Percentiles rank a stretch among this genome's conserved stretches.
These are phyloP conservation scores for Hymenotorrendiella dingleyae DNA, from an alignment of 2,329 filamentous ascomycete genomes.

Conservation along the genomic window DNA sequence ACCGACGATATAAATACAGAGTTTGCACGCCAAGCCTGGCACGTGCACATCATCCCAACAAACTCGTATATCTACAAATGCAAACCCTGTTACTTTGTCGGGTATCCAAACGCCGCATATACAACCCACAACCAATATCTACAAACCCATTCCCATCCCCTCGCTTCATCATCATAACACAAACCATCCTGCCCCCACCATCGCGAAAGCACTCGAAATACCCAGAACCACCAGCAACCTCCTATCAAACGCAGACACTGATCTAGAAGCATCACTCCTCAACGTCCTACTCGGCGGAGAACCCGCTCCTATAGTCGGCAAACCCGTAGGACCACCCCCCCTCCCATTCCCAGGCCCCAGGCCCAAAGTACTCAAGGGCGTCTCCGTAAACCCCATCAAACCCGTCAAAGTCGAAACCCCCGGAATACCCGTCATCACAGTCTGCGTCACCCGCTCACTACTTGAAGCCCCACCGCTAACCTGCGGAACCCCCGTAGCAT, in stretches of 20 bases:
- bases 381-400: not conserved
- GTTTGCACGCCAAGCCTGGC: not conserved
- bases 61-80: too few relatives aligned
- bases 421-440: slow-evolving; percentile 2
- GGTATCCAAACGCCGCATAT: not conserved
- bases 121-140: not conserved
- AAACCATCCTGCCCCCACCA: slow-evolving; percentile 3
- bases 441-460: slow-evolving; percentile 1
- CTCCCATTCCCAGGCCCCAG: not conserved
- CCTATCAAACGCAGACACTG: not conserved
- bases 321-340: not conserved
- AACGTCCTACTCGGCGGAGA: not conserved
- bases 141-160: not conserved
- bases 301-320: not conserved
- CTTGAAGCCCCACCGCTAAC: slow-evolving; percentile 17
- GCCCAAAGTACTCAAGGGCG: not conserved
- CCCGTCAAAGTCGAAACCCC: not conserved
- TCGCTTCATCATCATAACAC: slow-evolving; percentile 3
- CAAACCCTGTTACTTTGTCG: not conserved
- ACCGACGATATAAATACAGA: not conserved
- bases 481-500: slow-evolving; percentile 15
- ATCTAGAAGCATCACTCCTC: not conserved
- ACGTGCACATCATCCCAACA: too few relatives aligned
- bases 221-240: not conserved
- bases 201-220: not conserved